Conservation (phyloP, 306 rosid species). For the Parietaria judaica region DNA sequence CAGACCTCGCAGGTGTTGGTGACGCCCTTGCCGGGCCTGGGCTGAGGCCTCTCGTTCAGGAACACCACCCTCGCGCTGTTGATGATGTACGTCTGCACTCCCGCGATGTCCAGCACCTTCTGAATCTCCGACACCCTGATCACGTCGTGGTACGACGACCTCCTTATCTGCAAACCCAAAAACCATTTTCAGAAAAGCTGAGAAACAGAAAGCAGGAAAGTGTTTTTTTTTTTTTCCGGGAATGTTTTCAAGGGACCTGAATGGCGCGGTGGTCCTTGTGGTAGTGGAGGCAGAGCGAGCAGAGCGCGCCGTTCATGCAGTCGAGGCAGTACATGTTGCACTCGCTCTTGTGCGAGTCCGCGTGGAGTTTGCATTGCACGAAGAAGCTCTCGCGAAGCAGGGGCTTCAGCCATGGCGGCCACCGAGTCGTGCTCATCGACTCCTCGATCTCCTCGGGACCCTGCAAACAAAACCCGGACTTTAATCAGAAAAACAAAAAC, state of each 20-base stretch:
- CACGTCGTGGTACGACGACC: conserved; percentile 97
- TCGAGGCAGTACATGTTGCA: conserved; percentile 98
- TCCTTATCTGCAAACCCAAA: conserved; percentile 57
- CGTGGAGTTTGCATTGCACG: conserved; percentile 86
- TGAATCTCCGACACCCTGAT: conserved; percentile 90
- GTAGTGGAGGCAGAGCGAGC: conserved; percentile 72
- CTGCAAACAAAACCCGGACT: conserved; percentile 15
- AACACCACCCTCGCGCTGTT: conserved; percentile 97
- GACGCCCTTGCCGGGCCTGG: conserved; percentile 97
- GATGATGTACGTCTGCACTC: conserved; percentile 94
- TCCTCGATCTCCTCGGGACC: conserved; percentile 95
- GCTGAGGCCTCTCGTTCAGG: conserved; percentile 95
- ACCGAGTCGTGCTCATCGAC: conserved; percentile 47
- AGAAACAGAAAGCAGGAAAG: neutral
- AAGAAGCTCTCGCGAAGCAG: conserved; percentile 72
- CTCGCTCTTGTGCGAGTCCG: conserved; percentile 92
- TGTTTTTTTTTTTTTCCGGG: neutral
- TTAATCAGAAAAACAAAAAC: neutral
- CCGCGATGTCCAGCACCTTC: conserved; percentile 80
- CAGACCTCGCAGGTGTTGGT: conserved; percentile 98
- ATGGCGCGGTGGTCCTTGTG: conserved; percentile 90
- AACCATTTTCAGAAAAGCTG: too few species aligned
- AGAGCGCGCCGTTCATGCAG: conserved; percentile 86
- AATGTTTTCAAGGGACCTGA: conserved; percentile 40
- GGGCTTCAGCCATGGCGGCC: conserved; percentile 99